Evolutionary conservation across 1,284 basidiomycete species (phyloP), one percentile per base, ranked within the genome.

Genomic region (Cryptococcus sp.): DNA sequence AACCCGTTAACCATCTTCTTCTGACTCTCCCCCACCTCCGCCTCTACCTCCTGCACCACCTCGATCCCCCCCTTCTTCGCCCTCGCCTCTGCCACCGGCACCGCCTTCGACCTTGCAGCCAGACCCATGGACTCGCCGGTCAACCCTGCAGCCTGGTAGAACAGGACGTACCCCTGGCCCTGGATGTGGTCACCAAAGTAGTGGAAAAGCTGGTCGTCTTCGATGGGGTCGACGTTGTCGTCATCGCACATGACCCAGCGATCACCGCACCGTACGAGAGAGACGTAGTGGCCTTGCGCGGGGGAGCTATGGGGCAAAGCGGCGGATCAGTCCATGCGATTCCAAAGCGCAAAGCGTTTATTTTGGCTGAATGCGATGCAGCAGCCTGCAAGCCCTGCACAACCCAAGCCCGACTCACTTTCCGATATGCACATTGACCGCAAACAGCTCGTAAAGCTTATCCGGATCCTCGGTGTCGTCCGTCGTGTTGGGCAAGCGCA

Each of bases 341-440:
- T 28, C 20, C 18, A 24, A 20, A 13, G 36, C 33, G 47, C 5
- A n/a, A 20, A 13, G 4, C 9, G 23, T 24, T 15, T n/a, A 9
- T 4, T 9, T 4, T 33, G 28, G 28, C 5, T 9, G 9, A 4
- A 9, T 33, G 28, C n/a, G 18, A 13, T 20, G 16, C 49, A 15
- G 18, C n/a, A 35, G 8, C 12, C 35, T 15, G 18, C 7, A 33
- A 20, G 38, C n/a, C n/a, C n/a, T n/a, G n/a, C n/a, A 16, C 2
- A 11, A 11, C 35, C 13, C 24, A 20, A 40, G 36, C 6, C 3
- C 9, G 43, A 50, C 89, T 76, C 75, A 93, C 92, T 85, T 89
- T 81, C 95, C 95, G 64, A 98, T 95, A 77, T 98, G 95, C 7
- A 98, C 90, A 44, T 98, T 92, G 59, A 98, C 92, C 9, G 89